Base-by-base conservation (phyloP, 352 stramenopile species). In the Sclerospora graminicola region DNA sequence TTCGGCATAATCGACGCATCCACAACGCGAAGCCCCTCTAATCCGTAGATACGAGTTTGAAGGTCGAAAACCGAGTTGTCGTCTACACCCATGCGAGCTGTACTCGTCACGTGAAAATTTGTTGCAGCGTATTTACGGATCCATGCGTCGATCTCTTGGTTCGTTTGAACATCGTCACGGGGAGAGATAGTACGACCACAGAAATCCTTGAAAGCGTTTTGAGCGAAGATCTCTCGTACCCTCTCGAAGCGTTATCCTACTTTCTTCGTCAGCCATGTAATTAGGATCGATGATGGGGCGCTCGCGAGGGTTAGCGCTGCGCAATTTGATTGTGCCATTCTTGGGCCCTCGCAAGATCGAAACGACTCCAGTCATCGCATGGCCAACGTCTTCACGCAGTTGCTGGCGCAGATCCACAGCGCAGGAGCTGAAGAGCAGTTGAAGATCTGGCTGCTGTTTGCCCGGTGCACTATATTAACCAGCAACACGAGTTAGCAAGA, bases 291-390 rank as follows among this genome's bases (percentile, higher is more conserved):
- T 82, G 34, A 85, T 56, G 20, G 77, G 76, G 31, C 80, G 48
- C n/a, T 74, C 69, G 19, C 69, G 70, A 0, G 75, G 74, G 48
- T 92, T 70, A 8, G 54, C 40, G 24, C 75, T 85, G 26, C 66
- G 63, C 9, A 94, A 60, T 49, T 80, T 75, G 41, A 94, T 41
- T 23, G 59, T 82, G 2, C 82, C 80, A 24, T 79, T 69, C 11
- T n/a, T 86, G 5, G 79, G 89, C 0, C 81, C 82, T 16, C 84
- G 75, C 73, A 95, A 79, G 2, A 82, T 70, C 8, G 77, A 83
- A 52, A 79, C 82, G 42, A 93, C 75, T 2, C 79, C 69, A 31
- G 85, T 84, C 63, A 93, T 90, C 1, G 77, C 75, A 42, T 94
- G 83, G 2, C 54, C 54, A 36, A 51, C 47, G 34, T 60, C 51